A percentile compares a stretch with the other conserved stretches of the same genome.
Conservation (phyloP, 768 basidiomycete genomes). For the Leucocoprinus sp. region DNA sequence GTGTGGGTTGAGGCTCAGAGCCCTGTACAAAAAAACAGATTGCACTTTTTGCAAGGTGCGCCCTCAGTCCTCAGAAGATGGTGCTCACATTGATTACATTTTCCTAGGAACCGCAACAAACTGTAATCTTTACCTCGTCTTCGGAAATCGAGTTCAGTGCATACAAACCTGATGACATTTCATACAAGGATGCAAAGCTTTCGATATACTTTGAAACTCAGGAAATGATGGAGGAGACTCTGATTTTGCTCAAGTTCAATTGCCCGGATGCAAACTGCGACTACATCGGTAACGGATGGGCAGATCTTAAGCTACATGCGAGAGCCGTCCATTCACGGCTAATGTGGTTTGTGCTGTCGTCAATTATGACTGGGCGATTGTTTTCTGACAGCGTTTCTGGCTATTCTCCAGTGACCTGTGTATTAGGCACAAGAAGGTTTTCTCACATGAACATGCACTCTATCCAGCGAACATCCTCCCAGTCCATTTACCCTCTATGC, state of each 20-base stretch:
- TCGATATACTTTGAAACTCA: slow-evolving; percentile 80
- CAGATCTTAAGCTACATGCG: slow-evolving; percentile 79
- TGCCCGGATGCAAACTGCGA: slow-evolving; percentile 83
- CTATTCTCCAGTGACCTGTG: slow-evolving; percentile 63
- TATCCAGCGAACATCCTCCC: slow-evolving; percentile 59
- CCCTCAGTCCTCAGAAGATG: neutral
- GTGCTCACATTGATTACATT: neutral
- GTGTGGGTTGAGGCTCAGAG: slow-evolving; percentile 80
- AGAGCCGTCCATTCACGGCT: slow-evolving; percentile 65
- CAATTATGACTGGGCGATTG: neutral
- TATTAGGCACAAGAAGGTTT: slow-evolving; percentile 85
- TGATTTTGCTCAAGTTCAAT: slow-evolving; percentile 88
- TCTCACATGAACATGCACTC: slow-evolving; percentile 87
- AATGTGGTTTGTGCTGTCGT: slow-evolving; percentile 60
- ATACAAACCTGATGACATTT: slow-evolving; percentile 45
- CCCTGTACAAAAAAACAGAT: slow-evolving; percentile 87
- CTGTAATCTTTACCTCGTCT: slow-evolving; percentile 69
- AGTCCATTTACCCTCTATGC: slow-evolving; percentile 71
- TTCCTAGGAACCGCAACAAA: slow-evolving; percentile 58
- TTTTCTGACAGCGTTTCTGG: neutral
- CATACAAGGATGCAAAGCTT: slow-evolving; percentile 65
- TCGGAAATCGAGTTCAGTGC: slow-evolving; percentile 52
- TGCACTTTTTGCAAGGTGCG: slow-evolving; percentile 96
- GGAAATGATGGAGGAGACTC: slow-evolving; percentile 93
- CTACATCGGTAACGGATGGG: slow-evolving; percentile 82